Evolutionary conservation across 371 early-diverging fungal genomes (phyloP).

Genomic region (Lichtheimia ramosa): DNA sequence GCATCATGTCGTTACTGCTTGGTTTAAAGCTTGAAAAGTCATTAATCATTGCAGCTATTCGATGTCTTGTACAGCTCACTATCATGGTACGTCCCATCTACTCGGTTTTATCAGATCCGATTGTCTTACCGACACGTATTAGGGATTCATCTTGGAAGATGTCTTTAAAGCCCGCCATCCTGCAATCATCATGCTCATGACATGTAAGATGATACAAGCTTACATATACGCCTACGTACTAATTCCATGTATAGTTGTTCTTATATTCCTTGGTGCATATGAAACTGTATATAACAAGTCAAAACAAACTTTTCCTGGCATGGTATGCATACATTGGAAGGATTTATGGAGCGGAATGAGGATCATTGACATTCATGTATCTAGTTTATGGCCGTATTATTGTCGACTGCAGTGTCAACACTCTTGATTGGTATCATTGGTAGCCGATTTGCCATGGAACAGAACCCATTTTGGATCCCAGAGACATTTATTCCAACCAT

Average conservation of each 20-base stretch:
- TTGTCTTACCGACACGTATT: background rate
- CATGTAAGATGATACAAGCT: constrained; percentile 39
- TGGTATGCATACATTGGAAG: constrained; percentile 34
- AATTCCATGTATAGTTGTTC: constrained; percentile 24
- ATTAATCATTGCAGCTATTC: constrained; percentile 57
- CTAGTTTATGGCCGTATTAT: constrained; percentile 50
- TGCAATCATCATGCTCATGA: constrained; percentile 56
- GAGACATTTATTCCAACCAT: constrained; percentile 85
- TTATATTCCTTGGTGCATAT: constrained; percentile 51
- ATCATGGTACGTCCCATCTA: constrained; percentile 47
- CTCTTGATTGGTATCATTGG: constrained; percentile 62
- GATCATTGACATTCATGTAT: background rate
- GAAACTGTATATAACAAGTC: constrained; percentile 67
- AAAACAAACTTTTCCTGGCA: constrained; percentile 48
- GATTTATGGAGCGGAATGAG: no score
- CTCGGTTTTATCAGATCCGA: background rate
- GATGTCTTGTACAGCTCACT: constrained; percentile 61
- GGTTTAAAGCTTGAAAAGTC: constrained; percentile 58
- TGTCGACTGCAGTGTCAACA: constrained; percentile 50
- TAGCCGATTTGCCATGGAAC: constrained; percentile 70
- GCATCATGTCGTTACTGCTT: constrained; percentile 27
- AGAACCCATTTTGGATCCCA: constrained; percentile 73
- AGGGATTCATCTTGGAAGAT: constrained; percentile 47
- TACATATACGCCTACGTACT: background rate
- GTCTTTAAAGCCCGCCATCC: constrained; percentile 64